These are phyloP conservation scores for Amauroascus niger DNA, from an alignment of 2,329 filamentous ascomycete species.

Conservation along the genomic window DNA sequence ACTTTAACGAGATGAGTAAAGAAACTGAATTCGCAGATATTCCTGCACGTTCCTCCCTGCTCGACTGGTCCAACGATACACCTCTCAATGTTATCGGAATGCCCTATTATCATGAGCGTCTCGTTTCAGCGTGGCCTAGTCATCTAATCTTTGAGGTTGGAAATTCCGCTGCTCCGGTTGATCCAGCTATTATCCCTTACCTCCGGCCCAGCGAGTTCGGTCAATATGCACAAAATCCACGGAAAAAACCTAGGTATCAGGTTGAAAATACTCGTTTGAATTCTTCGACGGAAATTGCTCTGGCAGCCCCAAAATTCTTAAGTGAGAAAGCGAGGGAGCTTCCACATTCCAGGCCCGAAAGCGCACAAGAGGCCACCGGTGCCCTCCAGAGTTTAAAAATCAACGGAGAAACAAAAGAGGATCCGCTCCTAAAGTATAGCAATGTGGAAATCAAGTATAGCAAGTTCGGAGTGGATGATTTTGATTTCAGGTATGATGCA, in stretches of 20 bases:
- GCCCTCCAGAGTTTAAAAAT: slow-evolving; percentile 59
- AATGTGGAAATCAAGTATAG: slow-evolving; percentile 98
- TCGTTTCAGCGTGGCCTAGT: slow-evolving; percentile 83
- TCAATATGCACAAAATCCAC: slow-evolving; percentile 66
- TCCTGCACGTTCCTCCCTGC: slow-evolving; percentile 49
- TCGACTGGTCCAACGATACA: slow-evolving; percentile 64
- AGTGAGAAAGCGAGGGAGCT: slow-evolving; percentile 78
- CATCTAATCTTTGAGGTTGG: slow-evolving; percentile 78
- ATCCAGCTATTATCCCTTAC: slow-evolving; percentile 57
- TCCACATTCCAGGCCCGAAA: slow-evolving; percentile 33
- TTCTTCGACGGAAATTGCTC: slow-evolving; percentile 51
- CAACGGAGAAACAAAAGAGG: slow-evolving; percentile 62
- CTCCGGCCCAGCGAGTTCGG: slow-evolving; percentile 65
- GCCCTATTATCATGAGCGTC: slow-evolving; percentile 80
- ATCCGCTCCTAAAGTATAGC: slow-evolving; percentile 80
- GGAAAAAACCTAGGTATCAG: slow-evolving; percentile 68
- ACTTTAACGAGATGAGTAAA: slow-evolving; percentile 72
- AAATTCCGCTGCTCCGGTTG: slow-evolving; percentile 66
- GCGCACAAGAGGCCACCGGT: slow-evolving; percentile 50
- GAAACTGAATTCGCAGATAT: slow-evolving; percentile 68
- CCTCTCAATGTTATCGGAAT: slow-evolving; percentile 80
- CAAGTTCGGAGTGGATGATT: slow-evolving; percentile 98
- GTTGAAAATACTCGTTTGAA: slow-evolving; percentile 62
- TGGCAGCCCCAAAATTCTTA: slow-evolving; percentile 77
- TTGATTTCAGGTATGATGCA: slow-evolving; percentile 80